These are phyloP conservation scores for Escovopsis sp. DNA, from an alignment of 2,329 filamentous ascomycete genomes.

Conservation along the genomic window DNA sequence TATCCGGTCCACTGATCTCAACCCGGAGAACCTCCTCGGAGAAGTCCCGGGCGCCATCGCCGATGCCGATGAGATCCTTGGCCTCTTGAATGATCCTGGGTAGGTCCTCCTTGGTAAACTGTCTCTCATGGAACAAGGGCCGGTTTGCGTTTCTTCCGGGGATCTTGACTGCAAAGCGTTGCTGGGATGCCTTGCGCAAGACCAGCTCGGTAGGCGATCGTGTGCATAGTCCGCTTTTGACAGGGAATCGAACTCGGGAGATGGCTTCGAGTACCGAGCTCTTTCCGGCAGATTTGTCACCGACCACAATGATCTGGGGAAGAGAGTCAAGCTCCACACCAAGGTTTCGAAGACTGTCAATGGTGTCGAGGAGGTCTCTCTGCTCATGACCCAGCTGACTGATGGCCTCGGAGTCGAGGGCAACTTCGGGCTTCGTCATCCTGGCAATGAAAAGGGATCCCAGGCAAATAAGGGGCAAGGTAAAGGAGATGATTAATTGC, in stretches of 20 bases:
- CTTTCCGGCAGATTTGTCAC: slow-evolving; percentile 49
- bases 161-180: slow-evolving; percentile 19
- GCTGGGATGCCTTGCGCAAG: slow-evolving; percentile 28
- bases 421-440: not conserved
- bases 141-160: not conserved
- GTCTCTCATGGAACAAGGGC: slow-evolving; percentile 14
- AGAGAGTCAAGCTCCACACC: slow-evolving; percentile 19
- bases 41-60: slow-evolving; percentile 19
- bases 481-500: too few relatives aligned
- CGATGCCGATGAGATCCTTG: slow-evolving; percentile 34
- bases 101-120: slow-evolving; percentile 15
- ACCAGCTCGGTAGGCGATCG: slow-evolving; percentile 48
- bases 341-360: slow-evolving; percentile 7
- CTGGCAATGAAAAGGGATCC: not conserved
- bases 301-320: slow-evolving; percentile 40
- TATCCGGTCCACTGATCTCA: slow-evolving; percentile 31
- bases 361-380: slow-evolving; percentile 8
- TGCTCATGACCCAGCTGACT: not conserved
- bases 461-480: too few relatives aligned
- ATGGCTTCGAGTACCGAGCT: slow-evolving; percentile 52
- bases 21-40: slow-evolving; percentile 31
- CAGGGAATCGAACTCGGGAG: slow-evolving; percentile 44
- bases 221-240: slow-evolving; percentile 44
- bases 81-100: slow-evolving; percentile 24
- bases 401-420: not conserved